phyloP scores from a whole-genome alignment of 441 rosid species.

The Biscutella auriculata region DNA sequence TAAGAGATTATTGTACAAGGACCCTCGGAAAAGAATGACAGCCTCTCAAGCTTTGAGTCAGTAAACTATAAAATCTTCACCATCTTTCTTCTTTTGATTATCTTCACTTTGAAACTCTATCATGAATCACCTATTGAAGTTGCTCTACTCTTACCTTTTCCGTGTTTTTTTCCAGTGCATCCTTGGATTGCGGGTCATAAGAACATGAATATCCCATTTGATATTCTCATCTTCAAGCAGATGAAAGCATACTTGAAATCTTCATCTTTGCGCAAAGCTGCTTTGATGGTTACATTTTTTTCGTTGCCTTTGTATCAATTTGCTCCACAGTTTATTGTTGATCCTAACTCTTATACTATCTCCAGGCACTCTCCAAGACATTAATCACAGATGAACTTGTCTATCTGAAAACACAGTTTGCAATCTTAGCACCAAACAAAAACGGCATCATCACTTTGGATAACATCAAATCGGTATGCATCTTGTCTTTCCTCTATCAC shows the following conservation, averaged over 20 bases:
- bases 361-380: conserved; percentile 85
- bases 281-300: conserved; percentile 58
- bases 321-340: background rate
- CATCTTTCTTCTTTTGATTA: background rate
- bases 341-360: background rate
- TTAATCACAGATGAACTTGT: conserved; percentile 47
- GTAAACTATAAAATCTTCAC: conserved; percentile 21
- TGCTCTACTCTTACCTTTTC: background rate
- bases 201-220: conserved; percentile 56
- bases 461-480: conserved; percentile 46
- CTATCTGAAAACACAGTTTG: conserved; percentile 66
- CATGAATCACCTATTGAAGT: background rate
- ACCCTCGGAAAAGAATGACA: conserved; percentile 76
- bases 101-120: background rate
- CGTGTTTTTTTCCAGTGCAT: conserved; percentile 46
- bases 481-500: background rate
- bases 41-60: conserved; percentile 90
- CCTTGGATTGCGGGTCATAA: conserved; percentile 64
- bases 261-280: conserved; percentile 78
- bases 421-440: conserved; percentile 54
- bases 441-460: conserved; percentile 52
- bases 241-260: conserved; percentile 73
- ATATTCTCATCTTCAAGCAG: conserved; percentile 59
- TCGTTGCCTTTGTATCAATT: background rate
- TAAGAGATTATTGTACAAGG: conserved; percentile 62